Evolutionary conservation across 1,284 basidiomycete genomes (phyloP), one percentile per base, ranked within the genome.

Genomic region (Inonotus hispidus): DNA sequence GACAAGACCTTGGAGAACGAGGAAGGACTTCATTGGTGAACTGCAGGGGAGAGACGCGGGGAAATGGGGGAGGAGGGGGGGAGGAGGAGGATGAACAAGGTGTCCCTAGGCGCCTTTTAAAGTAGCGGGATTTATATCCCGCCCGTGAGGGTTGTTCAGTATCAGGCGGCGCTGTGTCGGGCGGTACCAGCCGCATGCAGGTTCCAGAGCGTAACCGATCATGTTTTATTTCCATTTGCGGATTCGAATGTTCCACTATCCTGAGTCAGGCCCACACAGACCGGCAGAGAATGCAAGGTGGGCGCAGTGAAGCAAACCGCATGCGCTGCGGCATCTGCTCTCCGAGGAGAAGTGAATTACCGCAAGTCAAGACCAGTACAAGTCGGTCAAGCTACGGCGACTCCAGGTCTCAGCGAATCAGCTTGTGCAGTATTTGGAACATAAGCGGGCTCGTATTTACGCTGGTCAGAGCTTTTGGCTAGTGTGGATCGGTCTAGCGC

Each of bases 1-100:
- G 25, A 43, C 61, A 43, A 62, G 43, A 21, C 41, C 43, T 23
- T 52, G 32, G 35, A 62, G 39, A 32, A 59, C 41, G 43, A 62
- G 23, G 14, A 59, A 13, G n/a, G 56, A 53, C 37, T 47, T 56
- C 61, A 62, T n/a, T 62, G 45, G 27, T 35, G 35, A 49, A 13
- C 2, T 41, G 25, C 14, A 23, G 21, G 25, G n/a, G 23, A n/a
- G 41, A 43, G 41, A 43, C 16, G 19, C n/a, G 19, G 29, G 32
- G 38, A 39, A 54, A 21, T 16, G 23, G 43, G 38, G 38, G 47
- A 37, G 37, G 19, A 38, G 16, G 11, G 19, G 39, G 41, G 14
- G 56, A 54, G 3, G 35, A 54, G 19, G 50, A 16, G 21, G 43
- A 23, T 46, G 23, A 50, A 27, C 11, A 43, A 39, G 21, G 49